Evolutionary conservation across 2,329 filamentous ascomycete species (phyloP).

Genomic region (Trichoderma guizhouense): DNA sequence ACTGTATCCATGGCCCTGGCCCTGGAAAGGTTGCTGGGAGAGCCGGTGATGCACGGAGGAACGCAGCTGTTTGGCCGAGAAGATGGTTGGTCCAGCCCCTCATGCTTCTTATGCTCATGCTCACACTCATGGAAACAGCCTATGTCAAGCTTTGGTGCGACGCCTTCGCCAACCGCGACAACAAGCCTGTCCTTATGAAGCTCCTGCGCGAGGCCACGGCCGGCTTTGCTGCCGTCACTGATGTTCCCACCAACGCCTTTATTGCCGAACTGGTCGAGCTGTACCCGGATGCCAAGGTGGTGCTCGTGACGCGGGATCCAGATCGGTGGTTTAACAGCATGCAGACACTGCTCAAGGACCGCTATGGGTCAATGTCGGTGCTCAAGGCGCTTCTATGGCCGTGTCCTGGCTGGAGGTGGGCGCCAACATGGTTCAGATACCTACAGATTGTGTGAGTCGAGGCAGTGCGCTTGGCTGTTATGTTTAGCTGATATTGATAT

Average conservation of each 20-base stretch:
- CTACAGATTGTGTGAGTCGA: background rate
- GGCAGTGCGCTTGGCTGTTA: background rate
- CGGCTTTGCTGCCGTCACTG: conserved; percentile 46
- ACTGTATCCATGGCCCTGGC: conserved; percentile 45
- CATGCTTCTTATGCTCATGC: background rate
- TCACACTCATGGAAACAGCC: background rate
- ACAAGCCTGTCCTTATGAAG: conserved; percentile 28
- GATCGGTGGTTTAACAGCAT: conserved; percentile 36
- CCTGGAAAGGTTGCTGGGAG: conserved; percentile 44
- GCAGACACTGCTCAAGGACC: conserved; percentile 7
- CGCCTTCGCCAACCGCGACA: conserved; percentile 12
- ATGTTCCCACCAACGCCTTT: conserved; percentile 41
- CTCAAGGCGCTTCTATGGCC: conserved; percentile 18
- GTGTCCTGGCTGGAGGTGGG: conserved; percentile 20
- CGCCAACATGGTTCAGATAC: background rate
- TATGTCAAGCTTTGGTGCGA: conserved; percentile 20
- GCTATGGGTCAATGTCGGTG: background rate
- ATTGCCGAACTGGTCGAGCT: conserved; percentile 45
- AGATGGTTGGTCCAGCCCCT: conserved; percentile 28
- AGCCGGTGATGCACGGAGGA: conserved; percentile 49
- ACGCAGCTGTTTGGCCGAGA: conserved; percentile 36
- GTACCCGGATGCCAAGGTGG: conserved; percentile 48
- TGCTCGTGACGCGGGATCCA: conserved; percentile 39
- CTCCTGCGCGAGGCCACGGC: conserved; percentile 36
- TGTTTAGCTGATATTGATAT: background rate